phyloP scores from a whole-genome alignment of 2,329 filamentous ascomycete genomes.

The Hypoxylon sp. region DNA sequence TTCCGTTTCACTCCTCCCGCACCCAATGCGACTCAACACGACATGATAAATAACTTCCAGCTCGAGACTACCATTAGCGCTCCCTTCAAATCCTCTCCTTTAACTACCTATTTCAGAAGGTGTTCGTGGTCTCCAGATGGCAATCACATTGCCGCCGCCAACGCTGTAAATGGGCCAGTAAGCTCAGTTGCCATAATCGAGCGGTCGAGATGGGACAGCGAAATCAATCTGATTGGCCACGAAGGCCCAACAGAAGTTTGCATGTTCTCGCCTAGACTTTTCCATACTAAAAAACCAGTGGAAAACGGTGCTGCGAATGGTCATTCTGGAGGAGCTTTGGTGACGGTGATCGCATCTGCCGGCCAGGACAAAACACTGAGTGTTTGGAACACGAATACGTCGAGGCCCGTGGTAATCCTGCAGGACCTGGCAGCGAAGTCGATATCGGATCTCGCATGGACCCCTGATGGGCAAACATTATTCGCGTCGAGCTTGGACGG shows the following conservation, averaged over 20 bases:
- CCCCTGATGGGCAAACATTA: constrained; percentile 87
- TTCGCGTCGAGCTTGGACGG: constrained; percentile 92
- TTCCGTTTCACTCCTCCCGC: constrained; percentile 93
- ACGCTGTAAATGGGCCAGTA: constrained; percentile 96
- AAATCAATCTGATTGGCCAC: constrained; percentile 97
- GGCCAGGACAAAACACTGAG: constrained; percentile 97
- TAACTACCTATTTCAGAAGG: constrained; percentile 95
- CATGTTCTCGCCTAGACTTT: constrained; percentile 93
- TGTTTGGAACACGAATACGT: constrained; percentile 97
- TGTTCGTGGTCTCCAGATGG: constrained; percentile 99
- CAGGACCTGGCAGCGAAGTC: constrained; percentile 92
- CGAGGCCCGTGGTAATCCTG: constrained; percentile 87
- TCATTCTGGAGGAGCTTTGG: constrained; percentile 64
- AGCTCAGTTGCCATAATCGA: constrained; percentile 97
- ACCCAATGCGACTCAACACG: constrained; percentile 91
- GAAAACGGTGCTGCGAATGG: constrained; percentile 64
- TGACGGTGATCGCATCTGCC: constrained; percentile 96
- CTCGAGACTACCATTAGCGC: constrained; percentile 90
- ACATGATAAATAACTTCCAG: constrained; percentile 96
- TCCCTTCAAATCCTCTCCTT: constrained; percentile 89
- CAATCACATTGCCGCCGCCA: constrained; percentile 95
- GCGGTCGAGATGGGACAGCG: constrained; percentile 90
- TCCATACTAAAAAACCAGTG: constrained; percentile 76
- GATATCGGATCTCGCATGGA: constrained; percentile 94
- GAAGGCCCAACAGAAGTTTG: constrained; percentile 98